phyloP scores from a whole-genome alignment of 495 filamentous ascomycete species.

The Polyplosphaeria fusca region DNA sequence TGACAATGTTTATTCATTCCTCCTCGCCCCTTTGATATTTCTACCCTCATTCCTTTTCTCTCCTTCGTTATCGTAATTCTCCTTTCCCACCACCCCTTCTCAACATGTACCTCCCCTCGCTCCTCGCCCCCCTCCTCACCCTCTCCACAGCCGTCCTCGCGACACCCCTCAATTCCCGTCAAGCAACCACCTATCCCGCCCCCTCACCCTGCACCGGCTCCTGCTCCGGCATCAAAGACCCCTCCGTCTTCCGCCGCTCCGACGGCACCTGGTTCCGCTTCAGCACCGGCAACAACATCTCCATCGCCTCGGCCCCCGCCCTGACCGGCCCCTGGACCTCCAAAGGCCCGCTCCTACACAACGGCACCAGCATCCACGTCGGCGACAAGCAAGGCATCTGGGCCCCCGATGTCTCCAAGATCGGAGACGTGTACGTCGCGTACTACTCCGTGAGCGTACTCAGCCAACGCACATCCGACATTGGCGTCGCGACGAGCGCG shows the following conservation, averaged over 20 bases:
- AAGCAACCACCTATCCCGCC: conserved; percentile 32
- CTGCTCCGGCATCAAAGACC: conserved; percentile 62
- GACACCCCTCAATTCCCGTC: neutral
- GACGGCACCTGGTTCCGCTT: conserved; percentile 74
- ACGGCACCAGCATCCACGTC: conserved; percentile 56
- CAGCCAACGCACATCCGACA: conserved; percentile 59
- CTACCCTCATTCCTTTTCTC: too few species aligned
- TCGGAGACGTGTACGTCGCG: conserved; percentile 58
- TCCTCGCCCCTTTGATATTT: too few species aligned
- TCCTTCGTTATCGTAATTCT: too few species aligned
- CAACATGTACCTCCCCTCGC: too few species aligned
- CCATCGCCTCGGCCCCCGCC: conserved; percentile 53
- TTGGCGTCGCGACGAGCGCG: conserved; percentile 64
- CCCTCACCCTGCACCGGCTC: conserved; percentile 56
- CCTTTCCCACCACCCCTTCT: too few species aligned
- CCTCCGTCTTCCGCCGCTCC: conserved; percentile 56
- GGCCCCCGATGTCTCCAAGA: conserved; percentile 61
- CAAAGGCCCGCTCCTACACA: conserved; percentile 53
- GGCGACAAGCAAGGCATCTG: conserved; percentile 55
- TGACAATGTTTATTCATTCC: too few species aligned
- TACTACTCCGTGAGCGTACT: conserved; percentile 66
- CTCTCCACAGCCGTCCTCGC: neutral
- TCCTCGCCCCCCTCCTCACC: neutral
- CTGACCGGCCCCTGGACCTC: conserved; percentile 64
- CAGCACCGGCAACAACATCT: conserved; percentile 58